Conservation (phyloP, 2,329 filamentous ascomycete genomes). For the Ophiostoma ulmi region DNA sequence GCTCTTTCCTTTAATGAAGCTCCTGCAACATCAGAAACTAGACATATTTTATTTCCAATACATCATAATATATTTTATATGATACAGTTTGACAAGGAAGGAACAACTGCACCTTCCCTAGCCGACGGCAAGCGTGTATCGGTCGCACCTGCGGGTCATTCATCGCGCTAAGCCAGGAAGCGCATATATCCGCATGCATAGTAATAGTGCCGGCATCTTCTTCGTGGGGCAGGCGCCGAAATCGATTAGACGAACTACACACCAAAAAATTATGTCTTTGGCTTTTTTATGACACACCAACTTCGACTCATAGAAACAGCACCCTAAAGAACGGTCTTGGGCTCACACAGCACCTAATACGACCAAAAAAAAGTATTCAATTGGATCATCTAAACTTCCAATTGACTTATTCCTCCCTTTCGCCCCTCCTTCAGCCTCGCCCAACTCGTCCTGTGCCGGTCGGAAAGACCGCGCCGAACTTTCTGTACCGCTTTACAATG, state of each 20-base stretch:
- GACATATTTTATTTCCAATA: not conserved
- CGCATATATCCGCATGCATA: slow-evolving; percentile 10
- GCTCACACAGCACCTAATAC: not conserved
- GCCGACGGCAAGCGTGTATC: slow-evolving; percentile 1
- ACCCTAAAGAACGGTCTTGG: not conserved
- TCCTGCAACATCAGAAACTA: too few relatives aligned
- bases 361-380: not conserved
- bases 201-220: slow-evolving; percentile 15
- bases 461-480: slow-evolving; percentile 5
- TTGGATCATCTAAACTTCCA: not conserved
- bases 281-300: not conserved
- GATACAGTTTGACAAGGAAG: not conserved
- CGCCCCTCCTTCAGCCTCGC: not conserved
- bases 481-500: slow-evolving; percentile 41
- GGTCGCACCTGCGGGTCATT: slow-evolving; percentile 13
- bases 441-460: not conserved
- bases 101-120: not conserved
- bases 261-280: not conserved
- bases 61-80: too few relatives aligned
- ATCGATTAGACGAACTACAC: slow-evolving; percentile 12
- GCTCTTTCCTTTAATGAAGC: too few relatives aligned
- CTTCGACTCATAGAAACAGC: not conserved
- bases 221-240: slow-evolving; percentile 16
- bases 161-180: slow-evolving; percentile 9
- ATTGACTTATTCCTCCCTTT: not conserved